Conservation (phyloP, 148 eudicot species). For the Tetragonia tetragonoides region DNA sequence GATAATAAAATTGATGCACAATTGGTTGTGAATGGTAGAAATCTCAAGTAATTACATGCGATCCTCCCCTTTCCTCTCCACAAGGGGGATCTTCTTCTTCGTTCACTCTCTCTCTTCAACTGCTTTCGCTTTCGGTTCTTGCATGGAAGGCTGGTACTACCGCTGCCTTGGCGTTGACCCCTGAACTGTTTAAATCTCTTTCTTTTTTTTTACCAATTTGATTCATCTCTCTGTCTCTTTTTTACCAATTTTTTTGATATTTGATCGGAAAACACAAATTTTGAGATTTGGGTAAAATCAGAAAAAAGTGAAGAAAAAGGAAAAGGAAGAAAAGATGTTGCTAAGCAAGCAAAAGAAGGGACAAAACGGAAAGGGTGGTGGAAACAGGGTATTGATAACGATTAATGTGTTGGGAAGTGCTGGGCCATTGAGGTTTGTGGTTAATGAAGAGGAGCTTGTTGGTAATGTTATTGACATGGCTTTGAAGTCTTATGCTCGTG, state of each 20-base stretch:
- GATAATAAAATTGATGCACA: background rate
- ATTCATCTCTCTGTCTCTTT: slow-evolving; percentile 1
- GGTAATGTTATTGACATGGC: slow-evolving; percentile 45
- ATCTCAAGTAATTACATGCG: slow-evolving; percentile 35
- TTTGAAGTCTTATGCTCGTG: slow-evolving; percentile 59
- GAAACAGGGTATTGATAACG: slow-evolving; percentile 52
- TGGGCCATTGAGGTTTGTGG: slow-evolving; percentile 67
- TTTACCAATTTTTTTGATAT: background rate
- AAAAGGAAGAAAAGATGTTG: slow-evolving; percentile 28
- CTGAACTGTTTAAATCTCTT: background rate
- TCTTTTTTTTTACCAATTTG: background rate
- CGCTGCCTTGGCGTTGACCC: slow-evolving; percentile 51
- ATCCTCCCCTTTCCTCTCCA: slow-evolving; percentile 23
- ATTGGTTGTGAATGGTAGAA: slow-evolving; percentile 34
- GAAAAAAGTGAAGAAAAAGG: too few relatives aligned
- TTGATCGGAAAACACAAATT: background rate
- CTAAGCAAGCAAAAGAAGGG: slow-evolving; percentile 39
- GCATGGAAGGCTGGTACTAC: slow-evolving; percentile 62
- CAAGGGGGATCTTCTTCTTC: slow-evolving; percentile 27
- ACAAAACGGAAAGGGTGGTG: slow-evolving; percentile 30
- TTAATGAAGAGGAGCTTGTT: slow-evolving; percentile 52
- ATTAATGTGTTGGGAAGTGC: slow-evolving; percentile 68
- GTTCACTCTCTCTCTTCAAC: slow-evolving; percentile 1
- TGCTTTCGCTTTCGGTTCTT: slow-evolving; percentile 45
- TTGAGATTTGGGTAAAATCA: too few relatives aligned